phyloP scores from a whole-genome alignment of 768 basidiomycete species.

The Tylopilus intermedius region DNA sequence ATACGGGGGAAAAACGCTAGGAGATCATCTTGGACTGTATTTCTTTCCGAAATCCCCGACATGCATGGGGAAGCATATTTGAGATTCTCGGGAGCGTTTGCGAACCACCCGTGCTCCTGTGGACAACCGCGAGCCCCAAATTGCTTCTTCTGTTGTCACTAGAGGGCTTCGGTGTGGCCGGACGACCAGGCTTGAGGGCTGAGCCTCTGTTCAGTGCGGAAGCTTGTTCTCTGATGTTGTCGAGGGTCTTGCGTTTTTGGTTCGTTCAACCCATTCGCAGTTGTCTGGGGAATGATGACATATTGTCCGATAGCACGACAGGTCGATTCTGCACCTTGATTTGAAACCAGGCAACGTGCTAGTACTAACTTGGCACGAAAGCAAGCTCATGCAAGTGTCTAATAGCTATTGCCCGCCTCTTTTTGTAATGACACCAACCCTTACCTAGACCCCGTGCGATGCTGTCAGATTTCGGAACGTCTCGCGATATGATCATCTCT shows the following conservation, averaged over 20 bases:
- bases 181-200: slow-evolving; percentile 51
- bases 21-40: no score
- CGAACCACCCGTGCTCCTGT: slow-evolving; percentile 41
- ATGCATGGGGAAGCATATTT: slow-evolving; percentile 81
- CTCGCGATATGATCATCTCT: slow-evolving; percentile 80
- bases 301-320: slow-evolving; percentile 53
- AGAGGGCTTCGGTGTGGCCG: slow-evolving; percentile 25
- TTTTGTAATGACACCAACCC: not conserved
- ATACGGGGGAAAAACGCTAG: no score
- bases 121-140: slow-evolving; percentile 5
- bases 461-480: slow-evolving; percentile 94
- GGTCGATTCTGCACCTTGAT: slow-evolving; percentile 86
- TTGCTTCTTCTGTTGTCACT: no score
- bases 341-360: slow-evolving; percentile 93
- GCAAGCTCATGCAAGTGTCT: slow-evolving; percentile 61
- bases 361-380: slow-evolving; percentile 88
- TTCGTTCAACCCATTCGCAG: slow-evolving; percentile 31
- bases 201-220: slow-evolving; percentile 83
- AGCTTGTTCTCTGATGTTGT: slow-evolving; percentile 78
- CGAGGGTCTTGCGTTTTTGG: slow-evolving; percentile 83
- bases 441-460: slow-evolving; percentile 76
- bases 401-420: not conserved
- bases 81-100: slow-evolving; percentile 89
- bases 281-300: slow-evolving; percentile 6
- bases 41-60: no score